Base-by-base conservation (phyloP, 1,284 basidiomycete species). In the Ceratobasidium sp. region DNA sequence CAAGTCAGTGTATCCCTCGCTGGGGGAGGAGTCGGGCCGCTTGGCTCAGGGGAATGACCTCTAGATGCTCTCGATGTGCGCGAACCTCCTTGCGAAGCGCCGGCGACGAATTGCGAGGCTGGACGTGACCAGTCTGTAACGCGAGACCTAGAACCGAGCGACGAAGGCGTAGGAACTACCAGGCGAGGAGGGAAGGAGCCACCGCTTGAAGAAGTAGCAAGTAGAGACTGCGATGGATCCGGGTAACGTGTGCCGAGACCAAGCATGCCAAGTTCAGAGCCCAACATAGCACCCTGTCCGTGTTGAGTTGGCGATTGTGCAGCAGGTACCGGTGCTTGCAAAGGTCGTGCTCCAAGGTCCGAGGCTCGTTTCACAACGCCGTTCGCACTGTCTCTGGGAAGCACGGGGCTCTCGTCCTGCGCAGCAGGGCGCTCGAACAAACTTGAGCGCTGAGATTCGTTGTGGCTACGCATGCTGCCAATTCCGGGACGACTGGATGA, bases 401-500 rank as follows among this genome's bases (percentile, higher is more conserved):
- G 32, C 6, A 67, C 62, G 1, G 62, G 62, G 50, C 62, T 67
- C 27, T 53, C 49, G 40, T 67, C 62, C 40, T 67, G 62, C n/a
- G 53, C 62, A 6, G 62, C 62, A 29, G 62, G 62, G 22, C 40
- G 62, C n/a, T 67, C 49, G 29, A 67, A 67, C 25, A 67, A 49
- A 34, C 62, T 67, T 12, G 62, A 67, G 13, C 50, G 62, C 29
- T 53, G 31, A 43, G 62, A 67, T 17, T 40, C 62, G 27, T 67
- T 67, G 25, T 25, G 12, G 8, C 8, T 49, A 15, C 35, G 62
- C 50, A 67, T 67, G 50, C 62, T 67, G 6, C 62, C 62, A 22
- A 67, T 53, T 25, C 47, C 62, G n/a, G 47, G 62, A 3, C 54
- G 62, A 27, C 62, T 67, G n/a, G 62, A 67, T 10, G 62, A 67